Base-by-base conservation (phyloP, 2,329 filamentous ascomycete species). In the Diaporthe helianthi region DNA sequence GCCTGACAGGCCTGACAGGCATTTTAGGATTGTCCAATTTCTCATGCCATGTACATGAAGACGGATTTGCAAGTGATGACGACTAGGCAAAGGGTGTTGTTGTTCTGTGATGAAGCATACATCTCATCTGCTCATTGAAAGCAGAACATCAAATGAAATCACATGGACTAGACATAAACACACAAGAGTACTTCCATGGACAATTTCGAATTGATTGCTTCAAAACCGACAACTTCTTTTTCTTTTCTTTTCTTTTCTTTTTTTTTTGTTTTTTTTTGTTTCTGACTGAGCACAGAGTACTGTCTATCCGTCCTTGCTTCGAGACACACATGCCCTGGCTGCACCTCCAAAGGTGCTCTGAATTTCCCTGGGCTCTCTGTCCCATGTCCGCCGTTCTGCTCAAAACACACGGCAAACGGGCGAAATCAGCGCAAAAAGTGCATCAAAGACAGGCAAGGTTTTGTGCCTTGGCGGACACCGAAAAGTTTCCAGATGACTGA, bases 281-380 rank as follows among this genome's bases (percentile, higher is more conserved):
- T 61, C 26, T 47, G 58, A 22, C 19, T 22, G 26, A 47, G 26
- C 58, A 61, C 58, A 47, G 47, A 47, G 41, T 61, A 41, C 58
- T 61, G 58, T 61, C 58, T 61, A 61, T 47, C 58, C 58, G 31
- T 44, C 4, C 33, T 7, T 61, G 58, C 41, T 47, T 44, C 58
- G 3, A 33, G 5, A 47, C 22, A 41, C 7, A 10, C 24, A 29
- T 44, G 13, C 5, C 26, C 10, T 22, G 8, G 24, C 19, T 24
- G 17, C 7, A 46, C 19, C 38, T 47, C 17, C 24, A 31, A 19
- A 29, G 55, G 15, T 26, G 6, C 13, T 38, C 12, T 38, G 13
- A 15, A 38, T 38, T 38, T 12, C 38, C 38, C 3, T 19, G 12
- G 38, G 26, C n/a, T n/a, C n/a, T n/a, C n/a, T n/a, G n/a, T n/a